Base-by-base conservation (phyloP, 1,139 yeast species). In the Tardiomyces digboiensis region DNA sequence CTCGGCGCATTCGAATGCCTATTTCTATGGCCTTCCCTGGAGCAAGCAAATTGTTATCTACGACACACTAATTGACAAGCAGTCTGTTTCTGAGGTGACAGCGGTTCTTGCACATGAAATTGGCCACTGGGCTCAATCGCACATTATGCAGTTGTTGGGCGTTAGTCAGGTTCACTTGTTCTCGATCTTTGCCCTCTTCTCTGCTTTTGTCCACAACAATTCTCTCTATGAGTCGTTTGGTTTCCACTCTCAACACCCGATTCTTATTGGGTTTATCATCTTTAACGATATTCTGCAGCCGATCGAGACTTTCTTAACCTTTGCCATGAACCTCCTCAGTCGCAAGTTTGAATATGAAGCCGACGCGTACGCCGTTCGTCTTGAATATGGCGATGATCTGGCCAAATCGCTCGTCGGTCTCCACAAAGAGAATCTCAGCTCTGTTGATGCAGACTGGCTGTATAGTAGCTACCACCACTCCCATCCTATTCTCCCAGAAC, bases 31-130 rank as follows among this genome's bases (percentile, higher is more conserved):
- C 5, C 73, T 91, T 56, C 98, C 98, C 39, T 89, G 97, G 93
- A 81, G 88, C 46, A 91, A 91, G 66, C 91, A 89, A 64, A 91
- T 91, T 66, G 97, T 91, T 42, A 74, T 91, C 44, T 91, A 73
- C 61, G 98, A 91, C 58, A 91, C 97, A 7, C 75, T 91, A 66
- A 81, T 91, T 52, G 80, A 84, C 49, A 83, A 85, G 46, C 80
- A 89, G 26, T 68, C 88, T 29, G 75, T 78, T 29, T 76, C 75
- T 41, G 95, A 91, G 65, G 85, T 89, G 26, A 87, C 89, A 44
- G 97, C 98, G 39, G 95, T 91, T 1, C 72, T 91, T 56, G 97
- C 95, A 19, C 98, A 91, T 61, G 98, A 91, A 68, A 83, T 91
- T 54, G 98, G 98, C 41, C 98, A 91, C 64, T 91, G 98, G 98